Base-by-base conservation (phyloP, 2,329 filamentous ascomycete species). In the Tolypocladium nubicola region DNA sequence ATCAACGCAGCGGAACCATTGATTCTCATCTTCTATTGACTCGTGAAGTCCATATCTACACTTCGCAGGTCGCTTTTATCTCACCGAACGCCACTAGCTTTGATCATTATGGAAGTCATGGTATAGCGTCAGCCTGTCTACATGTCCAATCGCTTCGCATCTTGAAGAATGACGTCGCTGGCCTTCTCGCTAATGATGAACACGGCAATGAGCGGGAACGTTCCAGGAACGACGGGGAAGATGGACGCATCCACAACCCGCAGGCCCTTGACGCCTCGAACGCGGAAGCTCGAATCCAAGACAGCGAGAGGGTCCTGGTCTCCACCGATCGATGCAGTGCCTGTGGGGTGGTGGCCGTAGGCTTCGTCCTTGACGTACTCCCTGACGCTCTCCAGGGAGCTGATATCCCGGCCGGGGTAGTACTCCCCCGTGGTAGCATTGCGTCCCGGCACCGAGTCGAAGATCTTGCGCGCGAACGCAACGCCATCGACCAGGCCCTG, bases 161-260 rank as follows among this genome's bases (percentile, higher is more conserved):
- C 65, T 16, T 61, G 54, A n/a, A 68, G 79, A 1, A 69, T 69
- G 0, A 64, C 61, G 38, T 68, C 64, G 13, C 64, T 66, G 0
- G 83, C 83, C 73, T 86, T 86, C 72, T 86, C 82, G 1, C 75
- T 76, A 6, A 81, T 71, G 67, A 85, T 55, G 33, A 65, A 66
- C 7, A 81, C 81, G 10, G 71, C 68, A 47, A 70, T 79, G 54
- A 80, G 78, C 60, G 53, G 53, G 14, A 54, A 54, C 7, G 53
- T 54, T n/a, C 53, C 53, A 11, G 57, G 57, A 37, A 58, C 38
- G 7, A 56, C 23, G 1, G 65, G 64, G 23, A 81, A 86, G 1
- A 80, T 74, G 30, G 75, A 79, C 0, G 82, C 84, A 70, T 87
- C 84, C 0, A 87, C 84, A 3, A 86, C 83, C 35, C 84, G 72